Evolutionary conservation across 1,139 yeast genomes (phyloP), one percentile per base, ranked within the genome.

Genomic region (Diutina pseudorugosa): DNA sequence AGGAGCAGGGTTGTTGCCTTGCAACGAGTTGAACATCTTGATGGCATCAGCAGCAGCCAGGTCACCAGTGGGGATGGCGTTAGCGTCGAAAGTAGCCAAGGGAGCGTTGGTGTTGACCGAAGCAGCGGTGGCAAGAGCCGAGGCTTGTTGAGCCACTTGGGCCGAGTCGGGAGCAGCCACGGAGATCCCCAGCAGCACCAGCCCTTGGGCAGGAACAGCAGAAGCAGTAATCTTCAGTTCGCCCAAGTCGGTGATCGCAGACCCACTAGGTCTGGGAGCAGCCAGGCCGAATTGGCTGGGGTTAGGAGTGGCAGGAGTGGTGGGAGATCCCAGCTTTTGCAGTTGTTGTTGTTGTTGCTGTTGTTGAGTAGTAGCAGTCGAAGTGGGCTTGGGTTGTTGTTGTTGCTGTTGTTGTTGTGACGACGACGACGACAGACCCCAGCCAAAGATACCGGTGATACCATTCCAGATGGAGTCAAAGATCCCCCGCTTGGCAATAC

Each of bases 41-140:
- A 43, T 25, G 40, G 49, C 49, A 11, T 45, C 40, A 18, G 36
- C 20, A 16, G 49, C 49, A 25, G 49, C 49, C 21, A n/a, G 12
- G 14, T 12, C 40, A 7, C 40, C 40, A 11, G 49, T 21, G 40
- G 40, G 40, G 16, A 45, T 11, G 14, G 49, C 20, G 18, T n/a
- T 27, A 11, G 40, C 19, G 18, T 25, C 49, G n/a, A 7, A n/a
- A 19, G 40, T 8, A 18, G 49, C n/a, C 16, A 45, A 12, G 23
- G 49, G 19, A 7, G 12, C 23, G 21, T n/a, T 18, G 41, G 40
- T 27, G 23, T 16, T 9, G 14, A 44, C 47, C 16, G 18, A 7
- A n/a, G 47, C 47, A 21, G 20, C 27, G 40, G 23, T 27, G 14
- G 49, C 49, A 8, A 45, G 14, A 11, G 20, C 33, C 2, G 12